Conservation (phyloP, 2,329 filamentous ascomycete genomes). For the Helminthosporium solani region DNA sequence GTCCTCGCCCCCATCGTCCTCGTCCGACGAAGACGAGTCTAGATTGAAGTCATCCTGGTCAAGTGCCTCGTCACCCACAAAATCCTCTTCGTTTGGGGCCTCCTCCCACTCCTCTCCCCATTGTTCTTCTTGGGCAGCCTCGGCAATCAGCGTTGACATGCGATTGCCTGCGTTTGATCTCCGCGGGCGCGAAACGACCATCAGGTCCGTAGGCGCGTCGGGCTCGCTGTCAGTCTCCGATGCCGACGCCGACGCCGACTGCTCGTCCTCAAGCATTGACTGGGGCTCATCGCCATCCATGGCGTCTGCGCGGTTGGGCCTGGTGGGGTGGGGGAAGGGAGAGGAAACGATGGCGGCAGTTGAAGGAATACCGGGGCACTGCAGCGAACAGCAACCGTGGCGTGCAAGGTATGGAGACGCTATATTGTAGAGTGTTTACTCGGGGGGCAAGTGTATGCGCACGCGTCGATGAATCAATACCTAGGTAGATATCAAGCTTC, state of each 20-base stretch:
- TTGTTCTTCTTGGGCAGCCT: slow-evolving; percentile 38
- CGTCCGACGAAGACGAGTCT: slow-evolving; percentile 75
- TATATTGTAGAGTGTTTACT: too few relatives aligned
- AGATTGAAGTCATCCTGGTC: slow-evolving; percentile 72
- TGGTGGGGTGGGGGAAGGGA: slow-evolving; percentile 7
- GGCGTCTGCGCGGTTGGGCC: slow-evolving; percentile 17
- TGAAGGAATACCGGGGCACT: neutral
- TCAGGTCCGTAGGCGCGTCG: slow-evolving; percentile 33
- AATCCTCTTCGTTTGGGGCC: slow-evolving; percentile 58
- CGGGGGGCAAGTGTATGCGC: slow-evolving; percentile 21
- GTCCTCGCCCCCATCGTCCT: slow-evolving; percentile 71
- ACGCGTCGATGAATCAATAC: slow-evolving; percentile 23
- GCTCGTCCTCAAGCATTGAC: neutral
- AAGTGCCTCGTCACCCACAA: slow-evolving; percentile 54
- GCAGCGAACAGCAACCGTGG: too few relatives aligned
- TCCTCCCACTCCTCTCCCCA: slow-evolving; percentile 64
- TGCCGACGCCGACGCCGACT: slow-evolving; percentile 18
- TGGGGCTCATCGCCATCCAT: slow-evolving; percentile 12
- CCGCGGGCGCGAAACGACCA: slow-evolving; percentile 41
- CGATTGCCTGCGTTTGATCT: slow-evolving; percentile 45
- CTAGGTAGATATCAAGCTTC: too few relatives aligned
- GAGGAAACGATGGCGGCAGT: slow-evolving; percentile 6
- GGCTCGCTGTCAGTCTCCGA: slow-evolving; percentile 29
- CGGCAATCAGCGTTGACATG: slow-evolving; percentile 43
- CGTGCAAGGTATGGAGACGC: too few relatives aligned